These are phyloP conservation scores for Tillandsia fasciculata DNA, from an alignment of 176 grass and related monocot genomes.

Conservation along the genomic window DNA sequence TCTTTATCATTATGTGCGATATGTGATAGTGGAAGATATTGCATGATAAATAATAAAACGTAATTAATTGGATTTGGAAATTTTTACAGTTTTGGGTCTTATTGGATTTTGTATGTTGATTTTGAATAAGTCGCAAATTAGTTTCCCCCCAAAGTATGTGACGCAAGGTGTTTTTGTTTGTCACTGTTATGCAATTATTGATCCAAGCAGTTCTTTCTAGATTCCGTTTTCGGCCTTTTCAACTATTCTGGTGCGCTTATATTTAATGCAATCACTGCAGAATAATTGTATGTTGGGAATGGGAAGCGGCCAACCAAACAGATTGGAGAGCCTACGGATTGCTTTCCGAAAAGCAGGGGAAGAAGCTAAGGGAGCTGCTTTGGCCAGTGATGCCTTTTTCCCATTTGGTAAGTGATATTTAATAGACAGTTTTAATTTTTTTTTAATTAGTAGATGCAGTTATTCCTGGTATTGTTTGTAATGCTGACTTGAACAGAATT, in stretches of 20 bases:
- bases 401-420: constrained; percentile 53
- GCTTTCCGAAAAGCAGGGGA: constrained; percentile 86
- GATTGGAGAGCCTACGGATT: constrained; percentile 70
- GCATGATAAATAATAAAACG: background rate
- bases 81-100: no score
- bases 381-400: constrained; percentile 96
- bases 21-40: background rate
- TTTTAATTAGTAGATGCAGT: background rate
- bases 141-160: no score
- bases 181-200: no score
- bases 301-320: constrained; percentile 87
- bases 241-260: no score
- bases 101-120: no score
- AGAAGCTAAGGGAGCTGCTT: constrained; percentile 65
- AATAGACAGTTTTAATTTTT: background rate
- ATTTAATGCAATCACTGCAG: constrained; percentile 15
- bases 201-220: no score
- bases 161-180: no score
- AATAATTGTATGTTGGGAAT: constrained; percentile 95
- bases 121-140: no score
- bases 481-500: no score
- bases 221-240: no score
- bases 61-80: background rate
- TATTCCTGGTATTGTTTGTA: no score
- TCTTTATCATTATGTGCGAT: background rate